Percentiles rank a stretch among this genome's conserved stretches.
Conservation (phyloP, 306 rosid species). For the Trifolium dubium region DNA sequence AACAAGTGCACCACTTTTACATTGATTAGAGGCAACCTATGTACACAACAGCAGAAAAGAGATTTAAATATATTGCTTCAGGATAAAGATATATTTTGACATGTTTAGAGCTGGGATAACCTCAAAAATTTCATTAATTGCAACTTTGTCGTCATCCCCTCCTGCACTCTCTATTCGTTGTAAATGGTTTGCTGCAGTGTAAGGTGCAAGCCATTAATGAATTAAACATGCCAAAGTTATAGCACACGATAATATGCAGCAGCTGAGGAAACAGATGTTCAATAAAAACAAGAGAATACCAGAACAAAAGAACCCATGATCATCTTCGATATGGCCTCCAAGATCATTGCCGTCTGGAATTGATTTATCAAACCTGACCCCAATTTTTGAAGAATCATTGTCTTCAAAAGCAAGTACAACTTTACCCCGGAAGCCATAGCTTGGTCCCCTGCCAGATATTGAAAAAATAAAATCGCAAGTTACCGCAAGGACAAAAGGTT, state of each 20-base stretch:
- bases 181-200: conserved; percentile 70
- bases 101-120: conserved; percentile 44
- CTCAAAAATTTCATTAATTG: conserved; percentile 86
- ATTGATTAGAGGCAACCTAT: conserved; percentile 72
- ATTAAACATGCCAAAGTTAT: conserved; percentile 32
- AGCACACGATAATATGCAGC: conserved; percentile 18
- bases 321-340: conserved; percentile 88
- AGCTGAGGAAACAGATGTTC: conserved; percentile 11
- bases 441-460: conserved; percentile 74
- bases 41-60: conserved; percentile 21
- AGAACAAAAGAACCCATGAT: conserved; percentile 90
- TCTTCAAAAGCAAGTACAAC: conserved; percentile 93
- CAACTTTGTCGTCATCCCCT: conserved; percentile 85
- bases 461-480: conserved; percentile 26
- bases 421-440: conserved; percentile 82
- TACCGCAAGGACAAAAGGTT: background rate
- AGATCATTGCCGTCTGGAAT: conserved; percentile 92
- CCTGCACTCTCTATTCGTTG: conserved; percentile 73
- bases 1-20: conserved; percentile 69
- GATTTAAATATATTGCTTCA: conserved; percentile 37
- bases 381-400: conserved; percentile 83
- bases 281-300: conserved; percentile 51
- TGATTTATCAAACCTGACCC: conserved; percentile 92
- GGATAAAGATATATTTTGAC: conserved; percentile 32
- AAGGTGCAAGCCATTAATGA: conserved; percentile 23